Percentiles rank a stretch among this genome's conserved stretches.
phyloP scores from a whole-genome alignment of 768 basidiomycete species.

The Podaxis sp. region DNA sequence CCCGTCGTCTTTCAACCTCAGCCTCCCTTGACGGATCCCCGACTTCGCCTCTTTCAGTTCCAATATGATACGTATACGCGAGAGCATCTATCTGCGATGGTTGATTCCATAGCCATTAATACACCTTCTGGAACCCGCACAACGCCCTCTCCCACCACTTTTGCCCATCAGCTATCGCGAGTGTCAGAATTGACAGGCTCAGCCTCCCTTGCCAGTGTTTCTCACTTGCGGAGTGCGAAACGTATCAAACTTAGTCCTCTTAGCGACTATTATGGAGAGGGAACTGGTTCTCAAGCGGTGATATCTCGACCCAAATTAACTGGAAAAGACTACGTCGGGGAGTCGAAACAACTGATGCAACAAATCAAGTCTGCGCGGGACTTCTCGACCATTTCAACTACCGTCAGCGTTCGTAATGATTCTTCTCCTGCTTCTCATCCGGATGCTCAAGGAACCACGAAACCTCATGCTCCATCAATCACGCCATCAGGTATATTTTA shows the following conservation, averaged over 20 bases:
- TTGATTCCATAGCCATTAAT: constrained; percentile 90
- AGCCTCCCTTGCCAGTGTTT: constrained; percentile 35
- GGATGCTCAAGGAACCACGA: constrained; percentile 13
- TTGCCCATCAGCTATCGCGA: constrained; percentile 42
- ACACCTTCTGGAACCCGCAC: constrained; percentile 59
- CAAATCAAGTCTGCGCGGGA: constrained; percentile 77
- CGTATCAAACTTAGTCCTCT: constrained; percentile 75
- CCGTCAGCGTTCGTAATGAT: constrained; percentile 38
- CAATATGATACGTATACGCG: constrained; percentile 97
- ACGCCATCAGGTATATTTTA: neutral
- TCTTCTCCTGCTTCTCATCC: constrained; percentile 22
- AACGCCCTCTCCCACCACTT: constrained; percentile 45
- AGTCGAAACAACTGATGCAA: constrained; percentile 75
- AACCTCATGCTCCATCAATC: neutral
- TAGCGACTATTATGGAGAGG: constrained; percentile 55
- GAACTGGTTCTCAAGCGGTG: constrained; percentile 41
- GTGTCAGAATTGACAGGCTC: constrained; percentile 40
- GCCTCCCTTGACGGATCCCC: constrained; percentile 60
- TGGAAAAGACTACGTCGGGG: constrained; percentile 73
- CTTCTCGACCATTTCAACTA: constrained; percentile 73
- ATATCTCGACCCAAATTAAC: constrained; percentile 46
- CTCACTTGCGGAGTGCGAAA: constrained; percentile 72
- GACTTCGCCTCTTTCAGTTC: constrained; percentile 85
- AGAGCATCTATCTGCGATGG: constrained; percentile 90
- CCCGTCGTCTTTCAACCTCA: constrained; percentile 25